phyloP scores from a whole-genome alignment of 78 protist genomes.

The Pelomyxa schiedti region DNA sequence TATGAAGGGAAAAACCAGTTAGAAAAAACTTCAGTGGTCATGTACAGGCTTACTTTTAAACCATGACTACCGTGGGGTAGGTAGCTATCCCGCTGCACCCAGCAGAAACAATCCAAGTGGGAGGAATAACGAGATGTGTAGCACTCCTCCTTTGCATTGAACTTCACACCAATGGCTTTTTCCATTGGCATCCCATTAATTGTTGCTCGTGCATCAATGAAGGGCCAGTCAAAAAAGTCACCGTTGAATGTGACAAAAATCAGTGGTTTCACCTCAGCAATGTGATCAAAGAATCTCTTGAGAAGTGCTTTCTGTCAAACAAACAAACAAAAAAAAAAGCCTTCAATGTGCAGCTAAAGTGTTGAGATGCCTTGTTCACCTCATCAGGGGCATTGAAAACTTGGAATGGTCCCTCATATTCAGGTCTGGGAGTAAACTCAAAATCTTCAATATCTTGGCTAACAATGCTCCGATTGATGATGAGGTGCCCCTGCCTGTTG shows the following conservation, averaged over 20 bases:
- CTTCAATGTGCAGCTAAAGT: neutral
- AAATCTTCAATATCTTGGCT: constrained; percentile 84
- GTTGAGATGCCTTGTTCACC: neutral
- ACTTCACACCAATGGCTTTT: constrained; percentile 46
- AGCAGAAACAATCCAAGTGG: constrained; percentile 91
- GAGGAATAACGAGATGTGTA: constrained; percentile 28
- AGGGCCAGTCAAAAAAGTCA: constrained; percentile 99
- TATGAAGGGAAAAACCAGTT: neutral
- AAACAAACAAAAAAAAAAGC: neutral
- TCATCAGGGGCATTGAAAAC: constrained; percentile 80
- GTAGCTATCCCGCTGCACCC: constrained; percentile 99
- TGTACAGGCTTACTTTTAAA: constrained; percentile 50
- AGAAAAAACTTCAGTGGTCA: no score
- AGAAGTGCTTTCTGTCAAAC: constrained; percentile 28
- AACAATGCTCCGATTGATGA: constrained; percentile 90
- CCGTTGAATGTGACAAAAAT: constrained; percentile 97
- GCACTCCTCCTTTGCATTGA: constrained; percentile 41
- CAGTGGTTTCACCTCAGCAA: constrained; percentile 62
- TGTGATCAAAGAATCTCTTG: constrained; percentile 55
- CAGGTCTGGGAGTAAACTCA: constrained; percentile 91
- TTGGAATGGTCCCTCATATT: constrained; percentile 79
- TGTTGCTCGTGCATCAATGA: constrained; percentile 77
- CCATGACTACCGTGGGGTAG: constrained; percentile 97
- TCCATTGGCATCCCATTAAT: constrained; percentile 47
- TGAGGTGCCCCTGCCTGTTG: constrained; percentile 82